Evolutionary conservation across 495 filamentous ascomycete species (phyloP), one percentile per base, ranked within the genome.

Genomic region (Aspergillus cavernicola): DNA sequence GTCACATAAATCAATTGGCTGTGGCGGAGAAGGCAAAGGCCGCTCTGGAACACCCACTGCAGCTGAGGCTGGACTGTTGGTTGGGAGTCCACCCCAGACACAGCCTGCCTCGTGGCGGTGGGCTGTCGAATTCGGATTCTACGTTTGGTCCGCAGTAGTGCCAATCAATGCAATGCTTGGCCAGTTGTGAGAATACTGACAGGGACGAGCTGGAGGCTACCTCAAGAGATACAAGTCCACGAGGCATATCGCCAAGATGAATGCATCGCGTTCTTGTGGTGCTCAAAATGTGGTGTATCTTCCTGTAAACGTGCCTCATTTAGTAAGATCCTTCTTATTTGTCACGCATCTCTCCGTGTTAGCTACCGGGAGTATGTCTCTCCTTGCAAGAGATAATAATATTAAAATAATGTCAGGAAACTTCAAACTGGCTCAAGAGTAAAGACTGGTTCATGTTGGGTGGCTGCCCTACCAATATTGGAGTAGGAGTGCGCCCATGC

Each of bases 51-150:
- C n/a, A n/a, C n/a, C n/a, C n/a, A n/a, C n/a, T n/a, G n/a, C 24
- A 28, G 24, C 24, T 28, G 24, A 28, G 24, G 24, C 4, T 4
- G 4, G 24, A 4, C 24, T 4, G 24, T 28, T 9, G 4, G 24
- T 4, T 28, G 4, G 24, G 24, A 36, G 4, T 16, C 12, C 33
- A 36, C 33, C 56, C 45, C 50, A 28, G 24, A 28, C 28, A 59
- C 47, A 52, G 42, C 26, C 24, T 29, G 41, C 57, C 57, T 59
- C 57, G 47, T 59, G 57, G 57, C 57, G 40, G 52, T 55, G 57
- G 52, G 29, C 45, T 49, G 2, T 55, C 41, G 18, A 33, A 33
- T 23, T 32, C 9, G 10, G 38, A 28, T 38, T 38, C 33, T 3
- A 15, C 19, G 11, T 51, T 51, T 41, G 8, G n/a, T 37, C 35